Evolutionary conservation across 331 rosid genomes (phyloP), one percentile per base, ranked within the genome.

Genomic region (Acacia concinna): DNA sequence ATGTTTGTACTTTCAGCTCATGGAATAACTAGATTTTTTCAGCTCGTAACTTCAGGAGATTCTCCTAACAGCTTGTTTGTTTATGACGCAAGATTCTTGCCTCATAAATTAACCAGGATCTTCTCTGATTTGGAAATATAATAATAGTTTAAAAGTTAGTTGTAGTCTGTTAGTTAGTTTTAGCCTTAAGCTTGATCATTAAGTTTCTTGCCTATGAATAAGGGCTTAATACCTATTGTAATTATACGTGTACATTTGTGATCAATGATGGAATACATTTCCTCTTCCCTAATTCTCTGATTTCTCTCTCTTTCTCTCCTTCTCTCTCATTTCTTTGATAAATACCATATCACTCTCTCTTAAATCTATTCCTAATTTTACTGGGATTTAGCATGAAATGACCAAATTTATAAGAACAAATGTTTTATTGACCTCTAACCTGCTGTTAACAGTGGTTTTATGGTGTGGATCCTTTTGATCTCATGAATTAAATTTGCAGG

Each of bases 401-500:
- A 52, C 4, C 63, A 56, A 25, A 10, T 56, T 10, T 31, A 23
- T 56, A 56, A 10, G 30, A n/a, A 35, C 12, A 51, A 28, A 57
- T 15, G 27, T 70, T n/a, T 66, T 27, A 40, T 66, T 54, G 71
- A 11, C 49, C 81, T 71, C 34, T 7, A 66, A 32, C 75, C 46
- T 40, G 25, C 63, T 32, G 40, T 31, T 59, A 68, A 21, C 37
- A 0, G 70, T 40, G 73, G 57, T 79, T 65, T 41, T 35, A 12
- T 62, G 38, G 51, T n/a, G 3, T 59, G 21, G 17, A 31, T 43
- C 79, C 34, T 57, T 73, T n/a, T 23, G 34, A 51, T 31, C 72
- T 64, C 67, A 47, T 73, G 60, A 30, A 27, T 73, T 75, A 75
- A 43, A 81, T 74, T 82, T 86, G 86, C 85, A 92, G 98, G 75